These are phyloP conservation scores for Aspergillus sp. DNA, from an alignment of 2,329 filamentous ascomycete species.

Conservation along the genomic window DNA sequence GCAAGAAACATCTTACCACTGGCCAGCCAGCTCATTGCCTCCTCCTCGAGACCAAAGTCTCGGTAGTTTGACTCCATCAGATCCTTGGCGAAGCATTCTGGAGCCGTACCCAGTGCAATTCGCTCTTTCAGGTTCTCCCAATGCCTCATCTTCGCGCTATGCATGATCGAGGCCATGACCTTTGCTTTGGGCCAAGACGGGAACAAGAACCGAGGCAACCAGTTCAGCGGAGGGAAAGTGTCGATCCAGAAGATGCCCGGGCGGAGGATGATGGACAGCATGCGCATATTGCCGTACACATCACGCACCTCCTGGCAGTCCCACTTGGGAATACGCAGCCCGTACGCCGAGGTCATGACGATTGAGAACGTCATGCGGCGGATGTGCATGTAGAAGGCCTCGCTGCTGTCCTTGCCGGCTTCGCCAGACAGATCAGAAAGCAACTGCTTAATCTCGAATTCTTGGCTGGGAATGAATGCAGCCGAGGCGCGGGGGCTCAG, in stretches of 20 bases:
- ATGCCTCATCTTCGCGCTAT: neutral
- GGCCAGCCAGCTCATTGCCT: neutral
- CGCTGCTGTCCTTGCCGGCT: neutral
- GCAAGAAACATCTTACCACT: neutral
- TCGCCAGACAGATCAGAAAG: neutral
- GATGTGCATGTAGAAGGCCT: slow-evolving; percentile 6
- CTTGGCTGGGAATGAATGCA: slow-evolving; percentile 2
- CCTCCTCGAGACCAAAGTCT: neutral
- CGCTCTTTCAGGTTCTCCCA: slow-evolving; percentile 2
- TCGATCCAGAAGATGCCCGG: neutral
- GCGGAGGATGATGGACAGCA: neutral
- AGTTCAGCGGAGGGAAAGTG: neutral
- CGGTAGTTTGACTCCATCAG: slow-evolving; percentile 1
- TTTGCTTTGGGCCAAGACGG: neutral
- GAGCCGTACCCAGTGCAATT: neutral
- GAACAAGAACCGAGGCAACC: neutral
- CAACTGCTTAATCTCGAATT: slow-evolving; percentile 5
- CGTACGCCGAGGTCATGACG: slow-evolving; percentile 2
- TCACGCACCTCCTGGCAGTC: slow-evolving; percentile 2
- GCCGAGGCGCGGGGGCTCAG: neutral
- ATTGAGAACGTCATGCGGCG: slow-evolving; percentile 2
- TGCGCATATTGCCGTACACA: neutral
- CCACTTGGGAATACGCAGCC: neutral
- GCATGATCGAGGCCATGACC: neutral
- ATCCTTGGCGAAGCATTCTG: neutral